Evolutionary conservation across 768 basidiomycete species (phyloP), one percentile per base, ranked within the genome.

Genomic region (Rhizopogon sp.): DNA sequence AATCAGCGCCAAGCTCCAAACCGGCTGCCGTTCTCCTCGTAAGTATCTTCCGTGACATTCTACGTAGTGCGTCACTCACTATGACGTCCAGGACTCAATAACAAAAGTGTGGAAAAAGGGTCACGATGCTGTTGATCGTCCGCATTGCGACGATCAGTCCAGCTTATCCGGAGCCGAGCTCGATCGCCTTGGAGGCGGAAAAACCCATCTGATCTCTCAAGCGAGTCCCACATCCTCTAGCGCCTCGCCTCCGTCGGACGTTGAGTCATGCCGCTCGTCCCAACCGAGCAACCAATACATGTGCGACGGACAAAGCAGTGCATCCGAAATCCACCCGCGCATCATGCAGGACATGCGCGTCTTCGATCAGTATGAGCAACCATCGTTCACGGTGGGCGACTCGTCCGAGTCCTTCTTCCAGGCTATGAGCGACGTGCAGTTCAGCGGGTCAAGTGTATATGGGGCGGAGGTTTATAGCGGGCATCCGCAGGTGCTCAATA

Each of bases 271-370:
- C 37, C 56, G 39, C 64, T 65, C 39, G 17, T 60, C 31, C 33
- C 40, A 40, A 14, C 20, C 59, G 20, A 2, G 46, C 13, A 35
- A 20, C 33, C 11, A 35, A 22, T 44, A 62, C 7, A 35, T 16
- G 22, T 56, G 22, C 33, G 37, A 39, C 44, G 56, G 42, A 17
- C 51, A 45, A 46, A 13, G 51, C 56, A 13, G 43, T 42, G 22
- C 25, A 28, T 43, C 45, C 6, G 63, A 62, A 13, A 56, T 70
- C 43, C 67, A 70, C 28, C 69, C 67, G 5, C 57, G 67, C 43
- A 79, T 87, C 56, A 75, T 76, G 55, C 76, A 79, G 43, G 84
- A 85, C 59, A 67, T 84, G 72, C 73, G 73, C 31, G 63, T 65
- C 29, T 75, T 76, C 52, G 74, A 78, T 28, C 72, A 71, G 20